These are phyloP conservation scores for Kluyveromyces lactis DNA, from an alignment of 805 yeast species.

Conservation along the genomic window DNA sequence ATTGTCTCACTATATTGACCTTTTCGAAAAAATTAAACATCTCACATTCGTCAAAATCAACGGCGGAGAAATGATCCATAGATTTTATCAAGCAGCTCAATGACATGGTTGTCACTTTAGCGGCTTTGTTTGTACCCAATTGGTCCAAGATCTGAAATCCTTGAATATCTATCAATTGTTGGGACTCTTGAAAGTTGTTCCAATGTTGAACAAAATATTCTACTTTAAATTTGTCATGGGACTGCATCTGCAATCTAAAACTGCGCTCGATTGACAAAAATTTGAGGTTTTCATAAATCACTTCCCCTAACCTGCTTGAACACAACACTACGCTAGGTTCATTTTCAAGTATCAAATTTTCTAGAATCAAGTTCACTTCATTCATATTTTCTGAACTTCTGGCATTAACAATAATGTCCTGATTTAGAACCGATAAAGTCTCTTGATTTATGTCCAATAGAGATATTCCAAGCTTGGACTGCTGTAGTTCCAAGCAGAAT, in stretches of 20 bases:
- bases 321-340: slow-evolving; percentile 15
- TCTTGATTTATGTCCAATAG: slow-evolving; percentile 8
- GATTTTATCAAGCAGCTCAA: slow-evolving; percentile 1
- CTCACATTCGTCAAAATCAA: not conserved
- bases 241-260: slow-evolving; percentile 10
- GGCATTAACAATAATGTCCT: slow-evolving; percentile 9
- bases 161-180: not conserved
- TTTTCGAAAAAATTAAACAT: not conserved
- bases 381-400: slow-evolving; percentile 2
- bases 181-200: not conserved
- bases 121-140: not conserved
- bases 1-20: slow-evolving; percentile 5
- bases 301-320: slow-evolving; percentile 14
- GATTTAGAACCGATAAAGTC: slow-evolving; percentile 9
- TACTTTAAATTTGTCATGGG: slow-evolving; percentile 8
- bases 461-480: slow-evolving; percentile 11
- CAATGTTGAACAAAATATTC: not conserved
- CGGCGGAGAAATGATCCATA: not conserved
- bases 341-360: slow-evolving; percentile 9
- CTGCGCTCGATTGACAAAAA: slow-evolving; percentile 5
- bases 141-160: not conserved
- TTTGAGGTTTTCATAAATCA: slow-evolving; percentile 6
- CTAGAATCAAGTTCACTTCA: slow-evolving; percentile 12
- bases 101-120: not conserved
- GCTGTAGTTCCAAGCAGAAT: slow-evolving; percentile 11